These are phyloP conservation scores for Pseudopyrenochaeta lycopersici DNA, from an alignment of 2,329 filamentous ascomycete species.

Conservation along the genomic window DNA sequence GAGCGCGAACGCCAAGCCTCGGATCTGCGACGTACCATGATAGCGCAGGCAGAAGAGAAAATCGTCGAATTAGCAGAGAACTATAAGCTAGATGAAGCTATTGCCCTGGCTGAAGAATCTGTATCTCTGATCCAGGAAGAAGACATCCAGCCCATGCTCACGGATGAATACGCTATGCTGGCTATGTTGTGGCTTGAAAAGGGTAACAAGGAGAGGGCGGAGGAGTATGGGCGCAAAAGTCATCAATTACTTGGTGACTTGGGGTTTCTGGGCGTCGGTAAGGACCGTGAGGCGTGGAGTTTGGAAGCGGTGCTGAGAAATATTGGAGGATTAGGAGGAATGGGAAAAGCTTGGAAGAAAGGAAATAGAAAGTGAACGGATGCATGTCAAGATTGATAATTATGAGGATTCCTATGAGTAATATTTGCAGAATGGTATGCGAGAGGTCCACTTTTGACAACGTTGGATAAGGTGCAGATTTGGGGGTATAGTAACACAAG, in stretches of 20 bases:
- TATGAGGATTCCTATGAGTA: too few relatives aligned
- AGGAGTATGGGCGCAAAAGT: constrained; percentile 14
- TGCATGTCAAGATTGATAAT: too few relatives aligned
- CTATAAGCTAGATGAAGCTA: constrained; percentile 11
- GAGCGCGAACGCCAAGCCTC: constrained; percentile 9
- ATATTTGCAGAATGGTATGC: too few relatives aligned
- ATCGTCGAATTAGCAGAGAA: constrained; percentile 12
- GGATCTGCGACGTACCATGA: constrained; percentile 25
- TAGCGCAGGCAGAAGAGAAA: constrained; percentile 10
- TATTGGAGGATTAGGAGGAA: constrained; percentile 7
- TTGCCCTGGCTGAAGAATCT: constrained; percentile 15
- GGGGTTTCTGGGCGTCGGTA: constrained; percentile 25
- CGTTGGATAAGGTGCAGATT: too few relatives aligned
- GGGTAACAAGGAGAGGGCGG: constrained; percentile 17
- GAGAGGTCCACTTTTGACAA: too few relatives aligned
- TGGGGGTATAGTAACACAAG: not conserved
- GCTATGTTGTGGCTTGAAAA: constrained; percentile 19
- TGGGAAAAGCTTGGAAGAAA: constrained; percentile 3
- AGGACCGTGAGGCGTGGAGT: constrained; percentile 16
- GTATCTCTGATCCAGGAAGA: constrained; percentile 26
- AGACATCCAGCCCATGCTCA: constrained; percentile 16
- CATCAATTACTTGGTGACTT: constrained; percentile 11
- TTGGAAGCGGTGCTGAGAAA: constrained; percentile 21
- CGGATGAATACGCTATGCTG: constrained; percentile 28
- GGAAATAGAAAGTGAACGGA: not conserved